Percentiles rank a stretch among this genome's conserved stretches.
These are phyloP conservation scores for Diaporthe batatas DNA, from an alignment of 2,329 filamentous ascomycete species.

Conservation along the genomic window DNA sequence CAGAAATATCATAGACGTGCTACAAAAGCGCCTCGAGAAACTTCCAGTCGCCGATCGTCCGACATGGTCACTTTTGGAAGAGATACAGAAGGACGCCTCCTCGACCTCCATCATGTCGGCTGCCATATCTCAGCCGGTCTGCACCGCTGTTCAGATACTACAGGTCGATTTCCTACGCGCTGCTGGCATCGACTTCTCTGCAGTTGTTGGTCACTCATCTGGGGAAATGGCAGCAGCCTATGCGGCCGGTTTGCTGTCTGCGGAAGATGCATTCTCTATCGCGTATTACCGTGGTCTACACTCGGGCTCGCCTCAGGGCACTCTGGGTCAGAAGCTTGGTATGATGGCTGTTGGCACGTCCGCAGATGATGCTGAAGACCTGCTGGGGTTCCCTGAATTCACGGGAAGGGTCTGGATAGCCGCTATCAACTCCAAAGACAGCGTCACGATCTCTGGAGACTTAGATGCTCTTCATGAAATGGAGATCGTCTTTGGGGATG, in stretches of 20 bases:
- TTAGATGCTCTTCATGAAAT: constrained; percentile 39
- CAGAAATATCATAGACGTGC: too few species aligned
- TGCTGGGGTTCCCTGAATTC: background rate
- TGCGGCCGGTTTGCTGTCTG: background rate
- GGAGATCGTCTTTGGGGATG: constrained; percentile 36
- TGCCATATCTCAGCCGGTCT: background rate
- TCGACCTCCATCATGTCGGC: too few species aligned
- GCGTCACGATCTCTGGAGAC: constrained; percentile 54
- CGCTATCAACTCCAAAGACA: constrained; percentile 52
- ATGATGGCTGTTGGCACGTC: background rate
- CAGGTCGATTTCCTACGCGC: background rate
- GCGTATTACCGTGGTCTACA: constrained; percentile 23
- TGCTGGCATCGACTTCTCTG: background rate
- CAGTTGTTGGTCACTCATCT: background rate
- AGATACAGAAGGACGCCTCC: too few species aligned
- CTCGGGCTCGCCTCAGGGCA: too few species aligned
- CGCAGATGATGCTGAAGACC: background rate
- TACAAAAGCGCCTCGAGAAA: too few species aligned
- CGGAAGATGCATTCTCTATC: background rate
- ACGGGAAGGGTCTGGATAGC: constrained; percentile 47
- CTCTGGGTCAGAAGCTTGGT: too few species aligned
- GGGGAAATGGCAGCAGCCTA: background rate
- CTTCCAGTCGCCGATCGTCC: too few species aligned
- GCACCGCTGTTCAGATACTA: background rate
- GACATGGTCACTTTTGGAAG: too few species aligned